These are phyloP conservation scores for Magnaporthiopsis rhizophila DNA, from an alignment of 2,329 filamentous ascomycete genomes.

Conservation along the genomic window DNA sequence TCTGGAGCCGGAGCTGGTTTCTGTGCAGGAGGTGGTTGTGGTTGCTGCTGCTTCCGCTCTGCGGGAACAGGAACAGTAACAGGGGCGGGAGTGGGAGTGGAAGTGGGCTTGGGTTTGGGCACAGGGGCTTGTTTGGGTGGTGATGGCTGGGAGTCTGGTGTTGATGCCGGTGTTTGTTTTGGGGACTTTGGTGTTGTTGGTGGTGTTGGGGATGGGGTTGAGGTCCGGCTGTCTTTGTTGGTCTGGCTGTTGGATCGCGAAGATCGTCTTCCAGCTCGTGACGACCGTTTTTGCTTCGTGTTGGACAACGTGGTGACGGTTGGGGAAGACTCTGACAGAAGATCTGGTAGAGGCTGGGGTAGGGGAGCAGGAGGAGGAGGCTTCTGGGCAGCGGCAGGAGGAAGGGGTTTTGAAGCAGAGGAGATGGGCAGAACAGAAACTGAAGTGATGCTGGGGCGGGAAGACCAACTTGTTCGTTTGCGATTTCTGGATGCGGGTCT, in stretches of 20 bases:
- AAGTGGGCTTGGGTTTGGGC: not conserved
- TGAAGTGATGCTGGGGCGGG: not conserved
- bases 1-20: not conserved
- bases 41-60: not conserved
- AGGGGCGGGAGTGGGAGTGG: not conserved
- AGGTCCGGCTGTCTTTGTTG: not conserved
- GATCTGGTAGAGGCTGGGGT: not conserved
- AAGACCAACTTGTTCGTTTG: slow-evolving; percentile 5
- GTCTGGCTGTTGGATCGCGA: not conserved
- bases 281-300: not conserved
- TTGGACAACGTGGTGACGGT: not conserved
- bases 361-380: not conserved
- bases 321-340: not conserved
- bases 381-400: not conserved
- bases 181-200: not conserved
- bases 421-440: not conserved
- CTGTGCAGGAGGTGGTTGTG: not conserved
- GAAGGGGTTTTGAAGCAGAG: not conserved
- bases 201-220: not conserved
- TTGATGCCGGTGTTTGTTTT: not conserved
- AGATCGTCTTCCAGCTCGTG: not conserved
- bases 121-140: not conserved
- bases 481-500: not conserved
- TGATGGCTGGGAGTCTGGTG: not conserved
- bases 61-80: not conserved